phyloP scores from a whole-genome alignment of 78 protist genomes.

The Dictyostelium firmibasis region DNA sequence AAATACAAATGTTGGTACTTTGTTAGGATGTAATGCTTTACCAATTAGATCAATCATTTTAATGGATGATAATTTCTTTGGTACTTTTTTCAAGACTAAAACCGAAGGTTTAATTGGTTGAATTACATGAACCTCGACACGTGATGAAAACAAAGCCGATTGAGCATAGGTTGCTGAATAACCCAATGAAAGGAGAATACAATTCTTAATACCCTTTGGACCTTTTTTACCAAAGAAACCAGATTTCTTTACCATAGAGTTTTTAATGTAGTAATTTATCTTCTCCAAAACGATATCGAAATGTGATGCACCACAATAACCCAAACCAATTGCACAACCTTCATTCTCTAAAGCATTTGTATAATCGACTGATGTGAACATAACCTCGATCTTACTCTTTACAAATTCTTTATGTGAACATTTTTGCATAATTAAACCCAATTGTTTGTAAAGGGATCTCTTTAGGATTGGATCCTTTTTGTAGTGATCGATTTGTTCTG shows the following conservation, averaged over 20 bases:
- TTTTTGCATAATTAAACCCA: slow-evolving; percentile 78
- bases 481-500: slow-evolving; percentile 74
- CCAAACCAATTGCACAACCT: slow-evolving; percentile 84
- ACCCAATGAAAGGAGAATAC: slow-evolving; percentile 57
- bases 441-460: slow-evolving; percentile 41
- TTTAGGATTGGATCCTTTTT: slow-evolving; percentile 34
- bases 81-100: slow-evolving; percentile 16
- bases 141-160: slow-evolving; percentile 41
- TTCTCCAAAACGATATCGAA: slow-evolving; percentile 78
- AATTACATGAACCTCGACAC: slow-evolving; percentile 82
- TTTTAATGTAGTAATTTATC: slow-evolving; percentile 8
- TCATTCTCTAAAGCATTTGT: slow-evolving; percentile 51
- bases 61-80: slow-evolving; percentile 69
- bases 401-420: slow-evolving; percentile 77
- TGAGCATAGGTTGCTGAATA: slow-evolving; percentile 61
- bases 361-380: slow-evolving; percentile 67
- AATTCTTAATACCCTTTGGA: slow-evolving; percentile 69
- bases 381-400: slow-evolving; percentile 33
- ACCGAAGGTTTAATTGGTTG: slow-evolving; percentile 69
- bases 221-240: slow-evolving; percentile 80
- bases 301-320: slow-evolving; percentile 70
- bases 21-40: slow-evolving; percentile 69
- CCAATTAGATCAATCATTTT: slow-evolving; percentile 79
- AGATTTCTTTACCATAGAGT: slow-evolving; percentile 59
- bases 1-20: slow-evolving; percentile 36